phyloP scores from a whole-genome alignment of 352 stramenopile genomes.

The Pelagophyceae sp. region DNA sequence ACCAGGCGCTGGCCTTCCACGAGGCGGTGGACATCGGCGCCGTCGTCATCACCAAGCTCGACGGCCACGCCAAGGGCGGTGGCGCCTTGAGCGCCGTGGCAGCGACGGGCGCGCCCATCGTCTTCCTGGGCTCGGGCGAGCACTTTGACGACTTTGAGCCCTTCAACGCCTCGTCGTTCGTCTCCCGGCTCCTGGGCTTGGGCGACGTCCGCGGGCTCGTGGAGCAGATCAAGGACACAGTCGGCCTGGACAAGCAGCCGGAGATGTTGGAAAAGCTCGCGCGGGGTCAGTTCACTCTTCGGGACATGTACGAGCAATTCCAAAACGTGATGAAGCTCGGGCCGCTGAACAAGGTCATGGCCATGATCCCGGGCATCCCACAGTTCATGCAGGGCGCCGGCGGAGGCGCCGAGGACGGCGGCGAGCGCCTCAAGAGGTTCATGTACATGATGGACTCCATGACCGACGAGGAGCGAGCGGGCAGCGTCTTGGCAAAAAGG shows the following conservation, averaged over 20 bases:
- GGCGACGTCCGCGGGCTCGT: constrained; percentile 91
- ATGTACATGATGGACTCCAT: constrained; percentile 99
- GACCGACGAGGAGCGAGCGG: constrained; percentile 86
- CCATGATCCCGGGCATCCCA: constrained; percentile 91
- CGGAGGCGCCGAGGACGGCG: constrained; percentile 78
- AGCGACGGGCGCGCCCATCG: constrained; percentile 90
- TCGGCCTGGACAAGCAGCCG: constrained; percentile 62
- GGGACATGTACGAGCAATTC: constrained; percentile 98
- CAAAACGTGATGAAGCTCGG: constrained; percentile 95
- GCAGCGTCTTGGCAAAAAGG: too few relatives aligned
- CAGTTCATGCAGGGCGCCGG: constrained; percentile 78
- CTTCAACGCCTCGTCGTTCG: constrained; percentile 94
- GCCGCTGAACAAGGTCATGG: constrained; percentile 92
- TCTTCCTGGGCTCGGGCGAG: constrained; percentile 95
- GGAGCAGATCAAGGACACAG: constrained; percentile 42
- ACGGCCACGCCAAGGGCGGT: constrained; percentile 96
- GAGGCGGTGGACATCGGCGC: constrained; percentile 87
- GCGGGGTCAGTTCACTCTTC: constrained; percentile 84
- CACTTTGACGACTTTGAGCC: constrained; percentile 96
- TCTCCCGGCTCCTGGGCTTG: constrained; percentile 94
- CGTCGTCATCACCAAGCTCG: constrained; percentile 98
- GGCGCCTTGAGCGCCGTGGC: constrained; percentile 94
- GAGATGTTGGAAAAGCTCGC: constrained; percentile 92
- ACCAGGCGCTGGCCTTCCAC: constrained; percentile 90
- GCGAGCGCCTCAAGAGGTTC: constrained; percentile 85